Base-by-base conservation (phyloP, 495 filamentous ascomycete species). In the Staphylotrichum tortipilum region DNA sequence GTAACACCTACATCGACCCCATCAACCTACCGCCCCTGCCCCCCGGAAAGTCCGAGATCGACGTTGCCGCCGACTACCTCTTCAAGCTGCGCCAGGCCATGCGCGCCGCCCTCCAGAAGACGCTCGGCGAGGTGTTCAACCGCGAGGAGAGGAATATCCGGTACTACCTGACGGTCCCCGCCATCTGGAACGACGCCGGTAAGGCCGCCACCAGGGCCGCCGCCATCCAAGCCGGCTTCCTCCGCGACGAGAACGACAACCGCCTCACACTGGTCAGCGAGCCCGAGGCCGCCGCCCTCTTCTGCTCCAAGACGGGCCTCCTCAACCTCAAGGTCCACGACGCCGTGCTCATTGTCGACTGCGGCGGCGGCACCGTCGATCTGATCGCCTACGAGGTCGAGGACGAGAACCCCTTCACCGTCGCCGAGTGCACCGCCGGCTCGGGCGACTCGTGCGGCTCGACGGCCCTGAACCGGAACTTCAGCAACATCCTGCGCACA, bases 1-100 rank as follows among this genome's bases (percentile, higher is more conserved):
- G 83, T 49, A 86, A 86, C 70, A 86, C 83, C 5, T 86, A 86
- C 61, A 86, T 86, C 57, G 83, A 86, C 56, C 83, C 83, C 44
- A 86, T 86, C 67, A 86, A 86, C 73, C 73, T 86, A 47, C 83
- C 83, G 12, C 83, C 83, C 29, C 78, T 86, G 41, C 83, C 83
- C 15, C 83, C 83, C 15, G 83, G 83, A 68, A 86, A 85, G 71
- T 85, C 82, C 12, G 82, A 85, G 62, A 84, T 86, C 63, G 83
- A 86, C 64, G 83, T 86, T 29, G 83, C 83, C 14, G 82, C 83
- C 51, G 83, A 86, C 66, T 86, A 86, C 63, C 78, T 86, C 12
- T 85, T 85, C 72, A 84, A 85, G 65, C 74, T 86, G 21, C 79
- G 83, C 57, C 82, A 84, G 63, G 82, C 83, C 7, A 86, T 85